Evolutionary conservation across 2,329 filamentous ascomycete genomes (phyloP).

Genomic region (Pseudocercospora cruenta): DNA sequence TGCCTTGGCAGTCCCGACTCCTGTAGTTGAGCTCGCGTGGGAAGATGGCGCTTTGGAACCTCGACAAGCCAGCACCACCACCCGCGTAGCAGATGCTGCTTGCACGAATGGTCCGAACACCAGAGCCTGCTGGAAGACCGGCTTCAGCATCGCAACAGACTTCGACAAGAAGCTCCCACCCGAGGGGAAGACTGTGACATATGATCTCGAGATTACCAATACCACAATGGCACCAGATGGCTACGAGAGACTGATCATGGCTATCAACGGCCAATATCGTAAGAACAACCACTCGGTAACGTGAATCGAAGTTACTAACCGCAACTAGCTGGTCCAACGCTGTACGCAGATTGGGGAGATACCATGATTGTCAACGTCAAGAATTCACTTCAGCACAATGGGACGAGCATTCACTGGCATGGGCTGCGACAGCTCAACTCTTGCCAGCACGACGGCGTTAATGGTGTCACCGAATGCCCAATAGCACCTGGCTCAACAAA

Average conservation of each 20-base stretch:
- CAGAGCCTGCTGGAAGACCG: constrained; percentile 48
- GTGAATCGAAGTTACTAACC: neutral
- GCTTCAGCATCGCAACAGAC: constrained; percentile 50
- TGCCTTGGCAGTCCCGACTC: constrained; percentile 13
- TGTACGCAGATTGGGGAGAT: constrained; percentile 54
- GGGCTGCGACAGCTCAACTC: constrained; percentile 63
- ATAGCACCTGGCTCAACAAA: constrained; percentile 54
- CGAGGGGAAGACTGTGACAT: constrained; percentile 43
- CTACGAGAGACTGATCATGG: constrained; percentile 36
- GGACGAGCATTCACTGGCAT: constrained; percentile 65
- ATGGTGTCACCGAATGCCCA: constrained; percentile 54
- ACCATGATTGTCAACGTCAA: constrained; percentile 51
- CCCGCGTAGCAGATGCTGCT: constrained; percentile 14
- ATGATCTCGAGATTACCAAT: constrained; percentile 40
- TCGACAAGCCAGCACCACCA: constrained; percentile 4
- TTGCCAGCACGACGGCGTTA: constrained; percentile 56
- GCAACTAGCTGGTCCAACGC: constrained; percentile 59
- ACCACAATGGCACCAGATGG: constrained; percentile 46
- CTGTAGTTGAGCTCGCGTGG: neutral
- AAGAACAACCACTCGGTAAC: neutral
- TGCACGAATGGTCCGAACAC: constrained; percentile 47
- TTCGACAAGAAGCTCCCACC: constrained; percentile 49
- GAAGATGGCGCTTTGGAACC: constrained; percentile 2
- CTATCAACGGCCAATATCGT: constrained; percentile 66
- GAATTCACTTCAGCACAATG: constrained; percentile 58